Evolutionary conservation across 257 asterid genomes (phyloP).

Genomic region (Coffea canephora): DNA sequence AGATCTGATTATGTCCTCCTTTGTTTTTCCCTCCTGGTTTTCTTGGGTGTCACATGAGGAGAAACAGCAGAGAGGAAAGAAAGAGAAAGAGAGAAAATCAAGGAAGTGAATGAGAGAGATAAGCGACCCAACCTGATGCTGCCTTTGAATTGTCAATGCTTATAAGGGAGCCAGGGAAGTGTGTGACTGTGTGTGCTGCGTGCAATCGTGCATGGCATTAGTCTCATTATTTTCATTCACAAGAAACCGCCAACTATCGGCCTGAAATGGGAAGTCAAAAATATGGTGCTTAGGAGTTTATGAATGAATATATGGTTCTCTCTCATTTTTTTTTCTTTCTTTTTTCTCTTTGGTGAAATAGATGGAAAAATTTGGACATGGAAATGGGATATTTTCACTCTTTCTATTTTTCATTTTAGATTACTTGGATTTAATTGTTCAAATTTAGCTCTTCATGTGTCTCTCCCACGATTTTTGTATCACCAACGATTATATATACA

Average conservation of each 20-base stretch:
- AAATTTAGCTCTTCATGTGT: too few relatives aligned
- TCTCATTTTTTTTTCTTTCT: too few relatives aligned
- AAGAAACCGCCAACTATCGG: slow-evolving; percentile 15
- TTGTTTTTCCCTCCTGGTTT: background rate
- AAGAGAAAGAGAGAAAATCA: slow-evolving; percentile 10
- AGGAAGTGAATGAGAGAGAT: slow-evolving; percentile 11
- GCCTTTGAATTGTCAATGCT: slow-evolving; percentile 18
- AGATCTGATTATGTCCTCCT: slow-evolving; percentile 12
- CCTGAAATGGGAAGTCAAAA: too few relatives aligned
- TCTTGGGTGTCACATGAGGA: slow-evolving; percentile 5
- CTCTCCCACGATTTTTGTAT: too few relatives aligned
- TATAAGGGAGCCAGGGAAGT: background rate
- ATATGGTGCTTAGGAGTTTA: too few relatives aligned
- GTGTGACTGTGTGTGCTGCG: background rate
- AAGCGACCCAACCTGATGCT: slow-evolving; percentile 8
- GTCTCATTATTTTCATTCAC: background rate
- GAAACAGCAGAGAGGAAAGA: slow-evolving; percentile 5
- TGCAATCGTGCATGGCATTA: background rate
- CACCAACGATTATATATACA: too few relatives aligned
- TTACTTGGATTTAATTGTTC: too few relatives aligned
- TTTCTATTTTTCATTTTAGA: too few relatives aligned
- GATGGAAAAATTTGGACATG: too few relatives aligned
- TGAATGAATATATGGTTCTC: too few relatives aligned
- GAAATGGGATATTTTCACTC: too few relatives aligned
- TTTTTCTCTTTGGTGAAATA: too few relatives aligned